Evolutionary conservation across 2,329 filamentous ascomycete genomes (phyloP), one percentile per base, ranked within the genome.

Genomic region (Phyllosticta capitalensis): DNA sequence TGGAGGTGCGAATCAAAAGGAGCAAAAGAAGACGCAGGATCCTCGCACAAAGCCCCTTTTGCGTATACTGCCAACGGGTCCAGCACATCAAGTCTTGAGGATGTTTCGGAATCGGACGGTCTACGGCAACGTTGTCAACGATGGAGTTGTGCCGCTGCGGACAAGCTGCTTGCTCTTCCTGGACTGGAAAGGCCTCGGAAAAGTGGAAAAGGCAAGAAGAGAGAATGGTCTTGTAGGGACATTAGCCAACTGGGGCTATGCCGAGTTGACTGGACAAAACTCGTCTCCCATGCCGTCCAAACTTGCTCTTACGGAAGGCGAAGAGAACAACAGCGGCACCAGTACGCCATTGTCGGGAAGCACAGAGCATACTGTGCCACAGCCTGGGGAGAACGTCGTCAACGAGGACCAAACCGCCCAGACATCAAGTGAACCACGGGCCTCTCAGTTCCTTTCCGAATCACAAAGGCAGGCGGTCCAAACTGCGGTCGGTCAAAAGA

Each of bases 111-210:
- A 95, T 70, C 82, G 92, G 17, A 97, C 94, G 0, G 80, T 96
- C 1, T 97, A 97, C 71, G 96, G 92, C 1, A 97, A 97, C 67
- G 92, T 97, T 12, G 92, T 97, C 65, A 97, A 97, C 68, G 92
- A 97, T 73, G 92, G 92, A 2, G 96, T 99, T 65, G 94, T 99
- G 4, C 94, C 94, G 2, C 76, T 99, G 33, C 85, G 94, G 21
- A 99, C 94, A 4, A 97, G 92, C 63, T 99, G 92, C 72, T 78
- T 99, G n/a, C 76, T 99, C 5, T 99, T 99, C 68, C 78, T 99
- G 1, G 94, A 99, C 70, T 99, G 94, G 94, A 88, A 92, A 73
- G 94, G 94, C 0, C 78, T 99, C 3, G 92, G 88, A 5, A 87
- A 90, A 48, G 94, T 99, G 1, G 91, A 97, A 65, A 99, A 99